These are phyloP conservation scores for Microdochium nivale DNA, from an alignment of 2,329 filamentous ascomycete species.

Conservation along the genomic window DNA sequence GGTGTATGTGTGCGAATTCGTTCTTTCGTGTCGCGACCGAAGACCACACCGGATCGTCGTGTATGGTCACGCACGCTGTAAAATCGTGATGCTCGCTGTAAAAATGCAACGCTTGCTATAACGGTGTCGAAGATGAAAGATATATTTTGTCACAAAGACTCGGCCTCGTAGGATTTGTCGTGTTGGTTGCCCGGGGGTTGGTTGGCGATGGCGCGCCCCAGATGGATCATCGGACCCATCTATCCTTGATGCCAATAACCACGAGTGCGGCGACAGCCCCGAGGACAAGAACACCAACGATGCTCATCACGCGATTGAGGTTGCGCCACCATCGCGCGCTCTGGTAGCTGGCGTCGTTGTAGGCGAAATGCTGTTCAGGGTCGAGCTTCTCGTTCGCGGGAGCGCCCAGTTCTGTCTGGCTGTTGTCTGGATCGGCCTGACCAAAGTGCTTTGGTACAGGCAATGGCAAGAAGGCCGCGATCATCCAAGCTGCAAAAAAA, in stretches of 20 bases:
- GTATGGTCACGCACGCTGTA: too few relatives aligned
- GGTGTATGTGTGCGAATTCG: too few relatives aligned
- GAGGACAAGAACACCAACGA: slow-evolving; percentile 45
- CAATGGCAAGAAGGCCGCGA: slow-evolving; percentile 66
- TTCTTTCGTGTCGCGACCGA: too few relatives aligned
- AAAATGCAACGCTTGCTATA: too few relatives aligned
- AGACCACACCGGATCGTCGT: too few relatives aligned
- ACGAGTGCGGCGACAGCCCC: slow-evolving; percentile 42
- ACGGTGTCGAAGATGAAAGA: too few relatives aligned
- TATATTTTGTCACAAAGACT: background rate
- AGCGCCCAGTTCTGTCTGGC: slow-evolving; percentile 28
- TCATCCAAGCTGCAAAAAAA: slow-evolving; percentile 58
- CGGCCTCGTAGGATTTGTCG: background rate
- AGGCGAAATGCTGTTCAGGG: slow-evolving; percentile 4
- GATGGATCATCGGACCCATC: slow-evolving; percentile 27
- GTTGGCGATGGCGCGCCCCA: background rate
- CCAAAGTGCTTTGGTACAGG: slow-evolving; percentile 46
- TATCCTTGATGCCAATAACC: slow-evolving; percentile 41
- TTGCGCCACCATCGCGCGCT: slow-evolving; percentile 52
- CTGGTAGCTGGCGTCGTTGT: slow-evolving; percentile 37
- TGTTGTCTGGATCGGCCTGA: slow-evolving; percentile 38
- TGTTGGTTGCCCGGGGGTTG: background rate
- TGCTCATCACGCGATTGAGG: slow-evolving; percentile 49
- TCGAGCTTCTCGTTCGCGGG: slow-evolving; percentile 18
- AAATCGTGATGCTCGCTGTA: too few relatives aligned